These are phyloP conservation scores for Dillenia suffruticosa DNA, from an alignment of 164 flowering plant genomes.

Conservation along the genomic window DNA sequence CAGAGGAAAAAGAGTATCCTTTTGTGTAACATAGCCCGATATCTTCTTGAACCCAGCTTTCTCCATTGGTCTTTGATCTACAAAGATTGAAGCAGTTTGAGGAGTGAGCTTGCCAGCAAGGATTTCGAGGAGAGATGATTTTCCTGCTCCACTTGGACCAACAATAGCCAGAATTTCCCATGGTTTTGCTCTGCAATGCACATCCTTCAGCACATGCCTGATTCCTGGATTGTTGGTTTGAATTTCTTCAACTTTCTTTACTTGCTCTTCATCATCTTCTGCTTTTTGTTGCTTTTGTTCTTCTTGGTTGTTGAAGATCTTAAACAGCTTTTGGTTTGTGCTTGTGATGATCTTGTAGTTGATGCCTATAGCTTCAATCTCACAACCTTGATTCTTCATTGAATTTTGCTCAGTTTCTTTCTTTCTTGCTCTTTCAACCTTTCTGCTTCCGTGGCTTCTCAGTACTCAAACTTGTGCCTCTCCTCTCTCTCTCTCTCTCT, in stretches of 20 bases:
- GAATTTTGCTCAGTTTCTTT: conserved; percentile 7
- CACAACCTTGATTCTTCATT: conserved; percentile 83
- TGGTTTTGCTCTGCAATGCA: conserved; percentile 66
- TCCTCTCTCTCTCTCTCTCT: neutral
- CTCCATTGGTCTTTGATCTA: conserved; percentile 49
- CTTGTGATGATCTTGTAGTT: conserved; percentile 49
- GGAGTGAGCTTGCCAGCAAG: conserved; percentile 63
- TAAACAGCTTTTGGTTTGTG: conserved; percentile 28
- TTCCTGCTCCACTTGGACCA: conserved; percentile 96
- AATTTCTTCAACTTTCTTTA: conserved; percentile 1
- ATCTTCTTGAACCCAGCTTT: conserved; percentile 57
- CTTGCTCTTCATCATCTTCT: conserved; percentile 7
- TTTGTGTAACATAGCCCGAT: conserved; percentile 86
- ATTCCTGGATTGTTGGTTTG: neutral
- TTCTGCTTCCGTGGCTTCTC: too few relatives aligned
- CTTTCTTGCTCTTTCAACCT: neutral
- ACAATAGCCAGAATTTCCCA: conserved; percentile 90
- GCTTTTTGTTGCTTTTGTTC: neutral
- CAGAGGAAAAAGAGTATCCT: conserved; percentile 79
- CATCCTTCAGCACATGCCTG: conserved; percentile 51
- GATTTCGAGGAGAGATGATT: conserved; percentile 73
- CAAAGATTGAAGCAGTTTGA: conserved; percentile 40
- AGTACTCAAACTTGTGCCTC: neutral
- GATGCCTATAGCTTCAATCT: conserved; percentile 81
- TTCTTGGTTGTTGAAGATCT: conserved; percentile 24